Evolutionary conservation across 805 yeast genomes (phyloP), one percentile per base, ranked within the genome.

Genomic region (Hermanozyma aechmeae): DNA sequence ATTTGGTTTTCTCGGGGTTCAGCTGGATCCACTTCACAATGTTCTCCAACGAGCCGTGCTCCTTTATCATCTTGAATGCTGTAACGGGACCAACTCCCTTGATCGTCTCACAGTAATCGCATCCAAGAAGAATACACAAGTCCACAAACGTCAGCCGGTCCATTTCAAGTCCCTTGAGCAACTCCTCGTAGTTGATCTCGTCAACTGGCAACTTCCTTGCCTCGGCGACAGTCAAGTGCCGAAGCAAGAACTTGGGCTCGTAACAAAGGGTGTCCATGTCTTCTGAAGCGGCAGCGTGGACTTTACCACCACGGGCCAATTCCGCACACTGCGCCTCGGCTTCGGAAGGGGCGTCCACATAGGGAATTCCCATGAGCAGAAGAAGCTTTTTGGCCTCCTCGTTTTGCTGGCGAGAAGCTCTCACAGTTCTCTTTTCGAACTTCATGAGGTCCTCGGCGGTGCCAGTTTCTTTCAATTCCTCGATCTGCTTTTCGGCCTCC

Each of bases 271-370:
- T 92, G 57, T 92, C 98, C 98, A 92, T 92, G 73, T 92, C 98
- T 53, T 92, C 98, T 5, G 95, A 81, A 1, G 96, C 98, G 3
- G 97, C 95, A 6, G 95, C 98, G 50, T 78, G 92, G 0, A 89
- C 97, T 48, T 85, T 86, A 2, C 95, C 96, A 9, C 75, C 72
- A 33, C 76, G 72, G 3, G 96, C 96, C 27, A 92, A 58, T 38
- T 76, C 92, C 0, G 98, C 97, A 63, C 98, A 92, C 47, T 92
- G 97, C 0, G 98, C 95, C 53, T 92, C 99, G 2, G 99, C 99
- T 56, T 92, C 99, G 51, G 96, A 79, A 2, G 99, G 98, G 0
- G 98, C 97, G 31, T 75, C 76, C 4, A 92, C 80, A 43, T 64
- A 83, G 2, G 99, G 99, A 28, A 92, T 81, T 0, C 99, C 99